These are phyloP conservation scores for Podospora bellae-mahoneyi DNA, from an alignment of 495 filamentous ascomycete species.

Conservation along the genomic window DNA sequence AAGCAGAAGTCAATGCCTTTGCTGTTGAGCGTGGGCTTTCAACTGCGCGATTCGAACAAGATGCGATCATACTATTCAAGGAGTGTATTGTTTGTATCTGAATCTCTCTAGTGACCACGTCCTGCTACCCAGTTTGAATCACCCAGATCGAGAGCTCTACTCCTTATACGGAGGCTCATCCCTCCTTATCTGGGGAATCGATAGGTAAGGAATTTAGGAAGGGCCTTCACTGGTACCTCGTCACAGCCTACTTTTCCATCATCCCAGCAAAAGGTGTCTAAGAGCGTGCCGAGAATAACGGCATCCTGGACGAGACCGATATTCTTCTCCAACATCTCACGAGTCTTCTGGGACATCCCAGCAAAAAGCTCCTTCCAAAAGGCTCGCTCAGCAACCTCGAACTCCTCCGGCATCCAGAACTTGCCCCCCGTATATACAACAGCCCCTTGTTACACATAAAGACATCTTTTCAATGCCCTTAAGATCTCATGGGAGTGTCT, in stretches of 20 bases:
- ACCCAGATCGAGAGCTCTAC: constrained; percentile 5
- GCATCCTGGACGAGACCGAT: constrained; percentile 17
- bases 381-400: constrained; percentile 14
- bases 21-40: constrained; percentile 1
- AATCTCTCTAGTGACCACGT: background rate
- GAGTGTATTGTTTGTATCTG: constrained; percentile 6
- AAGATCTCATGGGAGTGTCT: no score
- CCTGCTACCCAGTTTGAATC: constrained; percentile 2
- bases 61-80: constrained; percentile 3
- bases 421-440: constrained; percentile 16
- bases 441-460: no score
- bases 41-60: constrained; percentile 1
- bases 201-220: constrained; percentile 20
- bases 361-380: constrained; percentile 17
- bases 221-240: constrained; percentile 9
- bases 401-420: constrained; percentile 18
- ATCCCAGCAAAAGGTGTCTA: constrained; percentile 17
- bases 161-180: constrained; percentile 17
- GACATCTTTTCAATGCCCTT: no score
- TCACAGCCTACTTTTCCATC: constrained; percentile 14
- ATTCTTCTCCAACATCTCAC: constrained; percentile 10
- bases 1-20: background rate
- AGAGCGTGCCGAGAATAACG: constrained; percentile 12
- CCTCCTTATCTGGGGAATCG: constrained; percentile 14
- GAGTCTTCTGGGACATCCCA: constrained; percentile 10